Evolutionary conservation across 1,139 yeast genomes (phyloP), one percentile per base, ranked within the genome.

Genomic region (Trichomonascaceae sp.): DNA sequence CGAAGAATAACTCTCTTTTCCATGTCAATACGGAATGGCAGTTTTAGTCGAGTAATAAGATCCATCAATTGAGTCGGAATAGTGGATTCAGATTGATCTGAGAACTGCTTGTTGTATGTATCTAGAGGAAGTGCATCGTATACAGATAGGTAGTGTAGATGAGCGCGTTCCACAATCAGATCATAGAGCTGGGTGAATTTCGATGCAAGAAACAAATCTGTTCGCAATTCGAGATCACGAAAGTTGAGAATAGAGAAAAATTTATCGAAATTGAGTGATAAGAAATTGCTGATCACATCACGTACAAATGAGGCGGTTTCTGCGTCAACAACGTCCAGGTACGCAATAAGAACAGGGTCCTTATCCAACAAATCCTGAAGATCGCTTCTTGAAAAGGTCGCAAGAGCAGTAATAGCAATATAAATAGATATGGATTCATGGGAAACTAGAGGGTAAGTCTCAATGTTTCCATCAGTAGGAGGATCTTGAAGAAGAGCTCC

Each of bases 321-420:
- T 52, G 50, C n/a, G 55, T 50, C 38, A 59, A 30, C 46, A 57
- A 55, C 12, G 51, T 79, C 82, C 44, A 85, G 77, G 63, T 87
- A 86, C 50, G 79, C 77, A 63, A 84, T 87, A 69, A 87, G 88
- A 32, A 78, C 79, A 56, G 79, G 79, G 65, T 87, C 95, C 60
- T 59, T 58, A 46, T 61, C 57, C 27, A 59, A 53, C 50, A 64
- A 53, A 49, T 52, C 62, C 47, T 58, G 51, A 27, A 64, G 57
- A 52, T 64, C 63, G 13, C 56, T 57, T 38, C 68, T 55, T 12
- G 58, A 51, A 39, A 64, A 55, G 3, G 62, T 54, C 1, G 66
- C 66, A 53, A 64, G 41, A 6, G 65, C 66, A 44, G 62, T 60
- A 17, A 64, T 48, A 1, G 65, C 56, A 30, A 60, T 59, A 43